Percentiles rank a stretch among this genome's conserved stretches.
Conservation (phyloP, 164 flowering plant species). For the Macadamia tetraphylla region DNA sequence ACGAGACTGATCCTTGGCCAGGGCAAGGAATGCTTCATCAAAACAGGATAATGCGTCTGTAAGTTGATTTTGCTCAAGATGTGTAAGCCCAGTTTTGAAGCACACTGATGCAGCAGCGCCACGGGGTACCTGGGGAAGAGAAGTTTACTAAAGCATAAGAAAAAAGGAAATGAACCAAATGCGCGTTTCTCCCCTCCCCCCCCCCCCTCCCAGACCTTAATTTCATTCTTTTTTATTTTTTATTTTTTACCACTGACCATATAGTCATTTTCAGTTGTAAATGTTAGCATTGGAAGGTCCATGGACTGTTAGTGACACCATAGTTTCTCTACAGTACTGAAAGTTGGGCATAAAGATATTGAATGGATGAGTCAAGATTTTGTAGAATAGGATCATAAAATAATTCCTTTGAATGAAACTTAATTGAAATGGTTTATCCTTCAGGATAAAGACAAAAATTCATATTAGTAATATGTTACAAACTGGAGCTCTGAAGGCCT, state of each 20-base stretch:
- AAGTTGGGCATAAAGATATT: too few relatives aligned
- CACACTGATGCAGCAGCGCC: slow-evolving; percentile 95
- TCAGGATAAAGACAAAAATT: not conserved
- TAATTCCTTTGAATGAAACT: too few relatives aligned
- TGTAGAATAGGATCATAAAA: too few relatives aligned
- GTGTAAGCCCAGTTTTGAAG: slow-evolving; percentile 88
- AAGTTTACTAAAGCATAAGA: too few relatives aligned
- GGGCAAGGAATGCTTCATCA: slow-evolving; percentile 94
- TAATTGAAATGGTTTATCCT: not conserved
- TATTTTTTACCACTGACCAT: not conserved
- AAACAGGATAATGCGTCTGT: slow-evolving; percentile 95
- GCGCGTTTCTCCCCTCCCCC: not conserved
- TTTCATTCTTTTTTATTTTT: too few relatives aligned
- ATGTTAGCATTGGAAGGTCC: not conserved
- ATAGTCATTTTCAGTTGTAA: not conserved
- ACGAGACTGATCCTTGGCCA: slow-evolving; percentile 97
- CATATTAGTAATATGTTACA: not conserved
- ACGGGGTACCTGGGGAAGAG: slow-evolving; percentile 76
- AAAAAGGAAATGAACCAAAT: not conserved
- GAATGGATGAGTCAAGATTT: too few relatives aligned
- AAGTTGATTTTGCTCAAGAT: slow-evolving; percentile 95
- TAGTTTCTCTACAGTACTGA: too few relatives aligned
- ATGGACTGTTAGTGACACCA: not conserved
- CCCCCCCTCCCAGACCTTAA: not conserved
- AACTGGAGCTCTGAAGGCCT: not conserved